Conservation (phyloP, 331 rosid species). For the Rosa hybrid region DNA sequence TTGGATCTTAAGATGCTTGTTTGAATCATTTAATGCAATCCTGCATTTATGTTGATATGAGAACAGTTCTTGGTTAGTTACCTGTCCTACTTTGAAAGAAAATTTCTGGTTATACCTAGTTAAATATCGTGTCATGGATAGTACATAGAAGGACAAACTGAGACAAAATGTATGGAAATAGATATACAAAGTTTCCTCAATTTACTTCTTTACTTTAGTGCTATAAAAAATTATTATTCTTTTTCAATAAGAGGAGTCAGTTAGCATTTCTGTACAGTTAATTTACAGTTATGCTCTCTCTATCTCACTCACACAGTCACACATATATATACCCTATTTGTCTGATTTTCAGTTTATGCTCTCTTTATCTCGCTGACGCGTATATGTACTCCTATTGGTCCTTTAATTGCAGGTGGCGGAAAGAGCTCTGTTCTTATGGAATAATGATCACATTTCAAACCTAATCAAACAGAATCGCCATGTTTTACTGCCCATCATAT, state of each 20-base stretch:
- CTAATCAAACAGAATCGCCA: conserved; percentile 81
- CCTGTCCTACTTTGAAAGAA: not conserved
- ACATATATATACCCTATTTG: not conserved
- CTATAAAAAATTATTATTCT: not conserved
- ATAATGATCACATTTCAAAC: conserved; percentile 77
- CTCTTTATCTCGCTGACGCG: not conserved
- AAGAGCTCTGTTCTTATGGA: conserved; percentile 95
- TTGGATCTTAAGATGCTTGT: not conserved
- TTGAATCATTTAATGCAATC: not conserved
- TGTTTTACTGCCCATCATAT: conserved; percentile 75
- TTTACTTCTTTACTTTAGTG: not conserved
- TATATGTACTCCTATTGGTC: not conserved
- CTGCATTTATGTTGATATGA: not conserved
- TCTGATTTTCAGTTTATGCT: not conserved
- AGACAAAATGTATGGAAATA: not conserved
- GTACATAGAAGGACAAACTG: not conserved
- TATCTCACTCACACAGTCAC: not conserved
- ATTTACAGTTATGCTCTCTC: not conserved
- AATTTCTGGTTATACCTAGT: not conserved
- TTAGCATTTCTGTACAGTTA: not conserved
- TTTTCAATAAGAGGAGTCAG: not conserved
- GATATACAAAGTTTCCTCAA: not conserved
- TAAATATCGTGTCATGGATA: not conserved
- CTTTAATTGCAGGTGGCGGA: conserved; percentile 80
- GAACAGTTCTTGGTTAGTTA: not conserved